Evolutionary conservation across 148 eudicot species (phyloP).

Genomic region (Nepenthes gracilis): DNA sequence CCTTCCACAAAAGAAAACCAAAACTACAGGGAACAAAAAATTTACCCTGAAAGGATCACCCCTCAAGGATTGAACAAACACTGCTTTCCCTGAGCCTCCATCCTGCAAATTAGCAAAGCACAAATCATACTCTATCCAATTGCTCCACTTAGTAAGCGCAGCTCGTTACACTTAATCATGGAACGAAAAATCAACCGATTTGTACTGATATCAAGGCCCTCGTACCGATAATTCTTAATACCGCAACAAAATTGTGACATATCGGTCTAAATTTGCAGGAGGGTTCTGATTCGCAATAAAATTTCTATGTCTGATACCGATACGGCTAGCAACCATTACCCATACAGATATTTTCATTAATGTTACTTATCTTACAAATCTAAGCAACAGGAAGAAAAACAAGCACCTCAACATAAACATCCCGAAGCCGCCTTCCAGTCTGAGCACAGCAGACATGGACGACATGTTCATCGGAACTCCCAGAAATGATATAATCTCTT

Average conservation of each 20-base stretch:
- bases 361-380: neutral
- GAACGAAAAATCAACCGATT: too few species aligned
- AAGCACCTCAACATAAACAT: conserved; percentile 58
- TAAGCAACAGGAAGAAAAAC: neutral
- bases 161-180: too few species aligned
- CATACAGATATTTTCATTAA: too few species aligned
- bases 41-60: conserved; percentile 87
- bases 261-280: too few species aligned
- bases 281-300: too few species aligned
- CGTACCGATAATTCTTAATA: too few species aligned
- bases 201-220: too few species aligned
- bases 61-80: conserved; percentile 92
- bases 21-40: conserved; percentile 1
- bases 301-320: too few species aligned
- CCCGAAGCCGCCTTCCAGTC: conserved; percentile 87
- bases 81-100: conserved; percentile 55
- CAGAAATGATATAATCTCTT: conserved; percentile 71
- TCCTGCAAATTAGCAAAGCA: conserved; percentile 36
- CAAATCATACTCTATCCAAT: neutral
- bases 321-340: too few species aligned
- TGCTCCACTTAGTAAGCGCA: too few species aligned
- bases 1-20: neutral
- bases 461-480: conserved; percentile 89
- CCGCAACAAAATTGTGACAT: too few species aligned
- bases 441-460: conserved; percentile 89